Evolutionary conservation across 108 stramenopile species (phyloP), one percentile per base, ranked within the genome.

Genomic region (Aurantiochytrium sp.): DNA sequence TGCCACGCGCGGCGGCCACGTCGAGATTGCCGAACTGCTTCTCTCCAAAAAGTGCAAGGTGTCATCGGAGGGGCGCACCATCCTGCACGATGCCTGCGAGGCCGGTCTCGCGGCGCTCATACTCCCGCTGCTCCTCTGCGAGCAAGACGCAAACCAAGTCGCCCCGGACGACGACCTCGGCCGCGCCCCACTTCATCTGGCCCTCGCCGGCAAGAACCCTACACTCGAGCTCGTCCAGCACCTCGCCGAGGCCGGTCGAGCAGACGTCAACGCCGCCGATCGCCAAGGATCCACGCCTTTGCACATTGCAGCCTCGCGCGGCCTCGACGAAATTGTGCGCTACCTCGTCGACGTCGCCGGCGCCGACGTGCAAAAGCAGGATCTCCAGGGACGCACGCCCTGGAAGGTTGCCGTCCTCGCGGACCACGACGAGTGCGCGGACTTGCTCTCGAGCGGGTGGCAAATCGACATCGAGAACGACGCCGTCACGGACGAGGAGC

Each of bases 51-150:
- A 42, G 6, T 41, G 42, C 73, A 48, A 81, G 45, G 39, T 81
- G 15, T 48, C 73, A 17, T 27, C 39, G 0, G 39, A 27, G n/a
- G 73, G 73, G 1, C 36, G 73, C 6, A 81, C 73, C 1, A 48
- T 81, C 17, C 73, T 81, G 2, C 73, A 81, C 73, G 73, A 81
- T 81, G 73, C 73, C 6, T 81, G 73, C 3, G n/a, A 81, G 12
- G 45, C 45, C 6, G 73, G 73, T 27, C 73, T 81, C 6, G 73
- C 6, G 30, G 45, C 42, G 39, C 27, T 81, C n/a, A 48, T 81
- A 12, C 45, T 81, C 27, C 42, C 73, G n/a, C 45, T 81, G 73
- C 73, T 81, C 8, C 39, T 41, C 17, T 30, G 73, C n/a, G 73
- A 81, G 21, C 45, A 27, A 6, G 73, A 81, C 30, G 73, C 73